These are phyloP conservation scores for Gliomastix tumulicola DNA, from an alignment of 2,329 filamentous ascomycete genomes.

Conservation along the genomic window DNA sequence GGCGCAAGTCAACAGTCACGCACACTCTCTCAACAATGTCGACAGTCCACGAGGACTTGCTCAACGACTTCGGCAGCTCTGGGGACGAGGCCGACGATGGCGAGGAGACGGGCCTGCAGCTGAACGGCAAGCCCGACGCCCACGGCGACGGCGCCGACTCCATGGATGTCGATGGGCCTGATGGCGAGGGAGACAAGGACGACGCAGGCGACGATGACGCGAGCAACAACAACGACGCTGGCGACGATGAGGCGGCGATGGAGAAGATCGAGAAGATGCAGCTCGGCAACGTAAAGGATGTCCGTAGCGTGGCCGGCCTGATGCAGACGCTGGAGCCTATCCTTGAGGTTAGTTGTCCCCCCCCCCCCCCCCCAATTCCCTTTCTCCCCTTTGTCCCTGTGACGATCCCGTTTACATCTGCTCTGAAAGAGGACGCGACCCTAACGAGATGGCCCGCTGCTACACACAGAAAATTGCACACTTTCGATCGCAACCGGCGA, in stretches of 20 bases:
- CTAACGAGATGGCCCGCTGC: no score
- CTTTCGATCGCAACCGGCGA: slow-evolving; percentile 63
- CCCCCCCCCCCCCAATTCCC: no score
- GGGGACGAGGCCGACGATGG: slow-evolving; percentile 68
- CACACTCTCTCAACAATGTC: slow-evolving; percentile 53
- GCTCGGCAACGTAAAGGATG: slow-evolving; percentile 65
- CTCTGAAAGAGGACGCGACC: no score
- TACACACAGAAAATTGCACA: slow-evolving; percentile 75
- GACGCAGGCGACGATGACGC: slow-evolving; percentile 26
- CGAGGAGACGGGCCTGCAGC: slow-evolving; percentile 38
- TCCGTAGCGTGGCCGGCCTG: slow-evolving; percentile 70
- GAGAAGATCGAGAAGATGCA: slow-evolving; percentile 79
- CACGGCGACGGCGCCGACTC: slow-evolving; percentile 38
- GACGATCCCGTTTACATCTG: slow-evolving; percentile 66
- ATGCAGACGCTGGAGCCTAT: slow-evolving; percentile 79
- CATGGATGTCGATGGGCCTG: slow-evolving; percentile 17
- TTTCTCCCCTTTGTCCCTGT: no score
- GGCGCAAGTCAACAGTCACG: no score
- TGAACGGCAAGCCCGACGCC: slow-evolving; percentile 44
- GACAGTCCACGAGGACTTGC: slow-evolving; percentile 83
- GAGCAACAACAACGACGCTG: slow-evolving; percentile 38
- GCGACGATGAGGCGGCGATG: slow-evolving; percentile 65
- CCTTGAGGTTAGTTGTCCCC: slow-evolving; percentile 61
- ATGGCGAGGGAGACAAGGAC: slow-evolving; percentile 55
- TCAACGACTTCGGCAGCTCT: slow-evolving; percentile 62